phyloP scores from a whole-genome alignment of 1,139 yeast genomes.

The Hansenula lynferdii region DNA sequence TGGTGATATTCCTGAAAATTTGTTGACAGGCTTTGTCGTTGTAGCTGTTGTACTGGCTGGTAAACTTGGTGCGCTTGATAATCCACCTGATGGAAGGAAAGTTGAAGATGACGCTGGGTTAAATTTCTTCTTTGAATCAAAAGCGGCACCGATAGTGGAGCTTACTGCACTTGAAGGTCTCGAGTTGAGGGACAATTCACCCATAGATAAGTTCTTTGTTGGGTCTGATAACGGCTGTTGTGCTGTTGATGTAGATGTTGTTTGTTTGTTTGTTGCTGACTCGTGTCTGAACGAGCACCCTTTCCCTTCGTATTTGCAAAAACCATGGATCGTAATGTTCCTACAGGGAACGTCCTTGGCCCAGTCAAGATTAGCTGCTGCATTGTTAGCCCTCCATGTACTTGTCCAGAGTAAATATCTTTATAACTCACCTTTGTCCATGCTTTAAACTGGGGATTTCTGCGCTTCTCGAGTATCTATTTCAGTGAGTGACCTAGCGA shows the following conservation, averaged over 20 bases:
- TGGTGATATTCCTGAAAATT: conserved; percentile 47
- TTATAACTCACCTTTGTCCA: conserved; percentile 10
- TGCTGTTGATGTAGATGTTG: too few species aligned
- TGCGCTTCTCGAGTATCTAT: too few species aligned
- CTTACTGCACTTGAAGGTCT: conserved; percentile 13
- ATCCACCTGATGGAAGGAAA: conserved; percentile 24
- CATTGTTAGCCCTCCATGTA: not conserved
- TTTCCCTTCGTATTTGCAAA: conserved; percentile 82
- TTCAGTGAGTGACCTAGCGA: too few species aligned
- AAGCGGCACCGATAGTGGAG: not conserved
- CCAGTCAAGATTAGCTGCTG: conserved; percentile 30
- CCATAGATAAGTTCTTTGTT: not conserved
- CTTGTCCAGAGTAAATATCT: not conserved
- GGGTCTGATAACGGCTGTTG: conserved; percentile 10
- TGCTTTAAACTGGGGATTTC: not conserved
- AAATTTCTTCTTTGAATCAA: conserved; percentile 21
- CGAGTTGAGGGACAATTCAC: conserved; percentile 5
- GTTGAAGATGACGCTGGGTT: conserved; percentile 27
- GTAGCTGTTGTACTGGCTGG: too few species aligned
- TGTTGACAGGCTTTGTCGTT: conserved; percentile 25
- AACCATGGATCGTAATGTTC: conserved; percentile 82
- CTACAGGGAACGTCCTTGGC: conserved; percentile 83
- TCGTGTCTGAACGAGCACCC: conserved; percentile 85
- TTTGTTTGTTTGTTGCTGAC: conserved; percentile 16
- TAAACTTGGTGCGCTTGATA: conserved; percentile 4